These are phyloP conservation scores for Mycena floridula DNA, from an alignment of 768 basidiomycete species.

Conservation along the genomic window DNA sequence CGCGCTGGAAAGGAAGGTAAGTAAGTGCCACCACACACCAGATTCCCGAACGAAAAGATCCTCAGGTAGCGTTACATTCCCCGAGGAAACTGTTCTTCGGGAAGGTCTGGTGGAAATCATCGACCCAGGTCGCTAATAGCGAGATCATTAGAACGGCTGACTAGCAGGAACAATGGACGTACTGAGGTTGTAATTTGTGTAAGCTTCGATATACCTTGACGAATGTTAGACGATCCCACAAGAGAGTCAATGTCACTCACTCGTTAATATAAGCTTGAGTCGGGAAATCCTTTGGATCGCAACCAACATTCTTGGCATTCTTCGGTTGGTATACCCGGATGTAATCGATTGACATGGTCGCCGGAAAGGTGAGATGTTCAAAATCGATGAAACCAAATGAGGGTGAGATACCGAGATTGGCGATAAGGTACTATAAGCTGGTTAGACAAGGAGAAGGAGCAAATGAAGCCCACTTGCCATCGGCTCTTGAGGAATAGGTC, in stretches of 20 bases:
- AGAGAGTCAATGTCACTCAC: constrained; percentile 25
- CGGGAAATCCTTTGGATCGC: constrained; percentile 60
- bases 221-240: background rate
- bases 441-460: background rate
- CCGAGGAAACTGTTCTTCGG: no score
- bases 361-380: constrained; percentile 60
- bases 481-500: constrained; percentile 77
- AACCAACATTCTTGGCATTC: constrained; percentile 62
- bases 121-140: no score
- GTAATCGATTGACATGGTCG: constrained; percentile 39
- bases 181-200: constrained; percentile 45
- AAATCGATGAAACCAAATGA: constrained; percentile 76
- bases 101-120: no score
- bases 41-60: no score
- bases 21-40: no score
- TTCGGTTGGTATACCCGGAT: constrained; percentile 68
- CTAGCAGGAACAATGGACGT: no score
- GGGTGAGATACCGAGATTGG: constrained; percentile 76
- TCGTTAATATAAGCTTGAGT: constrained; percentile 66
- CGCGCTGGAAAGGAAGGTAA: no score
- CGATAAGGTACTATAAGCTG: constrained; percentile 66
- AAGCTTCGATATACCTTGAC: constrained; percentile 44
- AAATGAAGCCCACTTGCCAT: constrained; percentile 49
- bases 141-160: no score
- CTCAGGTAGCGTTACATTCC: no score